These are phyloP conservation scores for Lichtheimia hyalospora DNA, from an alignment of 371 early-diverging fungal species.

Conservation along the genomic window DNA sequence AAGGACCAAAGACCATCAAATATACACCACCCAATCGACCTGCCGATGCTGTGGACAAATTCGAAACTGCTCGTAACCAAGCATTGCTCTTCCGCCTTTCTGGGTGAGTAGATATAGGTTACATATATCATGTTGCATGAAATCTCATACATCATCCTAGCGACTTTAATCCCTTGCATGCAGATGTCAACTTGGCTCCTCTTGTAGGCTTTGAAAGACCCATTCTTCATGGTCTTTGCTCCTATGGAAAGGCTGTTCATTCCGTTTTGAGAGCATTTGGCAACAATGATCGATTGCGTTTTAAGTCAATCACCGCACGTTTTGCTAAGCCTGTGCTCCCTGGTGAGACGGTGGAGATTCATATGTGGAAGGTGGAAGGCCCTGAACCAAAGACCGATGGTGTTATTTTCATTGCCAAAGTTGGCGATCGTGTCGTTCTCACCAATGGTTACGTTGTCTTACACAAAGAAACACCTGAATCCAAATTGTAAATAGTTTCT, in stretches of 20 bases:
- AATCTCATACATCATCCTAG: constrained; percentile 14
- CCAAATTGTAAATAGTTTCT: constrained; percentile 24
- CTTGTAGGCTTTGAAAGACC: constrained; percentile 64
- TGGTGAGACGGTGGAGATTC: constrained; percentile 59
- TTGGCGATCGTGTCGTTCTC: constrained; percentile 51
- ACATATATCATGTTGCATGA: not conserved
- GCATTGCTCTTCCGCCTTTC: constrained; percentile 70
- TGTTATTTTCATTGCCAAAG: constrained; percentile 52
- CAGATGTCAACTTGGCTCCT: constrained; percentile 60
- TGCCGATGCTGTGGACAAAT: constrained; percentile 51
- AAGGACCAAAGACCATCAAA: constrained; percentile 43
- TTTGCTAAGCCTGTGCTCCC: constrained; percentile 73
- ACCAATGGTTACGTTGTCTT: constrained; percentile 51
- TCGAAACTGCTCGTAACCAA: constrained; percentile 46
- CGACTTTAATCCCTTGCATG: constrained; percentile 72
- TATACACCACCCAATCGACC: constrained; percentile 47
- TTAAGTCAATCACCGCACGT: constrained; percentile 63
- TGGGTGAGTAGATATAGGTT: constrained; percentile 29
- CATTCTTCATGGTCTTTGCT: constrained; percentile 71
- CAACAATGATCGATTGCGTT: constrained; percentile 45
- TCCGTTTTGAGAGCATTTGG: constrained; percentile 57
- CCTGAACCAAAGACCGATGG: constrained; percentile 35
- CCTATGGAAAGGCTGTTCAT: constrained; percentile 61
- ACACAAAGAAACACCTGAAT: constrained; percentile 21
- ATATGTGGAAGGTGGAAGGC: constrained; percentile 65